Evolutionary conservation across 257 asterid species (phyloP), one percentile per base, ranked within the genome.

Genomic region (Solanum lycopersicoides): DNA sequence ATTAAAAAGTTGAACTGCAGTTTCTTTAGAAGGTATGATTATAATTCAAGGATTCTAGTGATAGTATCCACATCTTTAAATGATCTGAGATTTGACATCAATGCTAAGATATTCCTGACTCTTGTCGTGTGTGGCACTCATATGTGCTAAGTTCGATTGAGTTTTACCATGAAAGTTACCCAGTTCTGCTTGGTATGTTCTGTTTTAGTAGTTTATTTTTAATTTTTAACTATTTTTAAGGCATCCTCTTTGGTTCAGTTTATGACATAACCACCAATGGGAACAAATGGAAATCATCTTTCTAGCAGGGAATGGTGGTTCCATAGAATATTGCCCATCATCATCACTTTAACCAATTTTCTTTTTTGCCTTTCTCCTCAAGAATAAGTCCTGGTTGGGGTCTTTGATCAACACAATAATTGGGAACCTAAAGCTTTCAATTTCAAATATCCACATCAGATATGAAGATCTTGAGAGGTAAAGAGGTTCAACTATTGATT

Each of bases 381-480:
- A 97, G 99, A 95, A 97, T 79, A 95, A 91, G 87, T 94, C 99
- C 86, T 97, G 99, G 99, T 93, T 97, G 88, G 98, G 98, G 89
- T 95, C 99, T 90, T 87, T 97, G 89, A 95, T 97, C 94, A 93
- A 94, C 93, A 97, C 98, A 60, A 96, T 97, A 88, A 95, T 97
- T 63, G 99, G 99, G 93, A 97, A 97, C 92, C 88, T 97, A 91
- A 97, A 94, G 97, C 98, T 97, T 89, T 95, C 98, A 84, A 93
- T 97, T 89, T 95, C 98, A 63, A 95, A 97, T 89, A 92, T 97
- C 88, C 99, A 97, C 92, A 92, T 97, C 93, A 94, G 99, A 95
- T 97, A 97, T 82, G 99, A 95, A 92, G 99, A 97, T 94, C 90
- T 92, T 88, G 99, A 97, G 93, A 97, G 99, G 99, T 97, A 92